Evolutionary conservation across 2,329 filamentous ascomycete species (phyloP).

Genomic region (Xylariaceae sp.): DNA sequence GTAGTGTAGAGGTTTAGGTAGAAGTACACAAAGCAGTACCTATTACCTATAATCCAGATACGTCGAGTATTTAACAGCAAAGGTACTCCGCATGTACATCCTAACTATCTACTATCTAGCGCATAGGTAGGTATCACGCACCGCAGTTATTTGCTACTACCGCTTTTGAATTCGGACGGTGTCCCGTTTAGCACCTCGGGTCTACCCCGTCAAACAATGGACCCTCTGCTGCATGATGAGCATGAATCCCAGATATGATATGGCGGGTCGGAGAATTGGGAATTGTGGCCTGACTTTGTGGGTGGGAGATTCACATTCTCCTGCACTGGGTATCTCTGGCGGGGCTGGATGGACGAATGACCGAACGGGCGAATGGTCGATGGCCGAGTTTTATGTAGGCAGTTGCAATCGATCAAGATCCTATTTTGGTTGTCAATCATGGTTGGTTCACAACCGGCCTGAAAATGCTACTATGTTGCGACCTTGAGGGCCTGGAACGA

Average conservation of each 20-base stretch:
- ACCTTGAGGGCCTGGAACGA: constrained; percentile 10
- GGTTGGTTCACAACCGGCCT: not conserved
- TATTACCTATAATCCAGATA: too few species aligned
- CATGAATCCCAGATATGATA: constrained; percentile 3
- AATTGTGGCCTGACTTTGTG: constrained; percentile 24
- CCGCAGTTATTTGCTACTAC: too few species aligned
- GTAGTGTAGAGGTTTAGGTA: too few species aligned
- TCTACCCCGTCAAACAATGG: not conserved
- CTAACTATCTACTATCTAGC: too few species aligned
- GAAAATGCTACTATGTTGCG: not conserved
- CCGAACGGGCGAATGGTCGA: not conserved
- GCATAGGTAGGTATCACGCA: too few species aligned
- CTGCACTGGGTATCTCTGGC: not conserved
- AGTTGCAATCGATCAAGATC: not conserved
- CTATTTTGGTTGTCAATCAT: not conserved
- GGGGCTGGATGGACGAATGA: not conserved
- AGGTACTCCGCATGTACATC: too few species aligned
- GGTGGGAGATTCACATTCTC: too few species aligned
- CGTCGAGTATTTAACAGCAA: too few species aligned
- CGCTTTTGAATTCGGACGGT: too few species aligned
- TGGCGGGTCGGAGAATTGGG: constrained; percentile 14
- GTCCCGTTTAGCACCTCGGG: not conserved
- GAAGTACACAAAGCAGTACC: too few species aligned
- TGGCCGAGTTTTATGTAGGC: not conserved
- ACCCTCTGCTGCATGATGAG: not conserved